Conservation (phyloP, 2,329 filamentous ascomycete genomes). For the Sporothrix brasiliensis region DNA sequence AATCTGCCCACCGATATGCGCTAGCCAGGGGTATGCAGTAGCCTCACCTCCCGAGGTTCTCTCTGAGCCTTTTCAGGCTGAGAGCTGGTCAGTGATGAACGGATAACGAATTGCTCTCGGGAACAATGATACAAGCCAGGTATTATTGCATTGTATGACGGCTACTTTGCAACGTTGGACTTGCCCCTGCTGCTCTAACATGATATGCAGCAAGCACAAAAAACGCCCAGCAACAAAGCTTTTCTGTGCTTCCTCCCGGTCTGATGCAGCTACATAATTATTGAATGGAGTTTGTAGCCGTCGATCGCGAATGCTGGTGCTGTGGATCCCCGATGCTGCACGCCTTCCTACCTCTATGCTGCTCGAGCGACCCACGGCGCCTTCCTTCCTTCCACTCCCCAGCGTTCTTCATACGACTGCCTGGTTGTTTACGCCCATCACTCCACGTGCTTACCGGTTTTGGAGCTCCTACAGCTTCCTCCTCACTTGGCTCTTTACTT, state of each 20-base stretch:
- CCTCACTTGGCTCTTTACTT: background rate
- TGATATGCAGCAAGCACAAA: background rate
- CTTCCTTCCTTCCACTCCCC: conserved; percentile 16
- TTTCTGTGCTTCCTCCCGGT: conserved; percentile 30
- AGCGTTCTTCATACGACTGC: background rate
- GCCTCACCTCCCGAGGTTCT: background rate
- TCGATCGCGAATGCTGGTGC: conserved; percentile 28
- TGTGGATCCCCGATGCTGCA: conserved; percentile 20
- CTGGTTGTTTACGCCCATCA: background rate
- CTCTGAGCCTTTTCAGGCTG: background rate
- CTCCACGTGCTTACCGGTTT: conserved; percentile 11
- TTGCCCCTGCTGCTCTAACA: background rate
- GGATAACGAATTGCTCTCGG: too few species aligned
- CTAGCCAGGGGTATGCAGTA: background rate
- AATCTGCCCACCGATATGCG: conserved; percentile 2
- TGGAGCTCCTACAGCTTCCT: background rate
- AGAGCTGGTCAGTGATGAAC: background rate
- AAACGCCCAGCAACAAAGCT: background rate
- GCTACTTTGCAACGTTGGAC: background rate
- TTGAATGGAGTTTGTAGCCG: conserved; percentile 10
- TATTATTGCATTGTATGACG: background rate
- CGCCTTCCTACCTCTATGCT: conserved; percentile 1
- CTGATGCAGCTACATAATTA: background rate
- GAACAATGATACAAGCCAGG: background rate
- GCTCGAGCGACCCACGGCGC: background rate